phyloP scores from a whole-genome alignment of 208 protist species.

The Leishmania gerbilli region DNA sequence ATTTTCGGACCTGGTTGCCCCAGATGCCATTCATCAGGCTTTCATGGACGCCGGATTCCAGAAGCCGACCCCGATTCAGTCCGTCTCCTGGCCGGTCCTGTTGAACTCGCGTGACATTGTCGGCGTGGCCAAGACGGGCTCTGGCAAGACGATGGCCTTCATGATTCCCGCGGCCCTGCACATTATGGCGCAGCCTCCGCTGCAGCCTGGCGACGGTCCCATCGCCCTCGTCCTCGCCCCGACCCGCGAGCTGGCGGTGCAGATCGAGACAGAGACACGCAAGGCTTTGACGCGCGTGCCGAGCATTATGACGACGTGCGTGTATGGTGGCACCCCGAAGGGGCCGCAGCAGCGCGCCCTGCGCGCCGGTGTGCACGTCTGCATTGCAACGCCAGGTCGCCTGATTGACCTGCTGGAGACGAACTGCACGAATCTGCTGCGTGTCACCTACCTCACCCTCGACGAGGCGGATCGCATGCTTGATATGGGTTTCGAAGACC shows the following conservation, averaged over 20 bases:
- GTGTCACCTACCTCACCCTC: slow-evolving; percentile 97
- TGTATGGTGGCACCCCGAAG: slow-evolving; percentile 88
- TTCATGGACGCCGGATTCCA: slow-evolving; percentile 84
- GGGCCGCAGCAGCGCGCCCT: slow-evolving; percentile 73
- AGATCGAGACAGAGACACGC: slow-evolving; percentile 89
- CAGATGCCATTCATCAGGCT: slow-evolving; percentile 74
- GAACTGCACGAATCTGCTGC: slow-evolving; percentile 94
- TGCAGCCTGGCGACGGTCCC: slow-evolving; percentile 86
- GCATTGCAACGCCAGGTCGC: slow-evolving; percentile 96
- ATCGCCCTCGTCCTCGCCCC: slow-evolving; percentile 90
- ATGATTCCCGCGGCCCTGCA: slow-evolving; percentile 91
- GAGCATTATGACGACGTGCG: slow-evolving; percentile 65
- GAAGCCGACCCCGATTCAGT: slow-evolving; percentile 90
- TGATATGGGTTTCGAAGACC: slow-evolving; percentile 98
- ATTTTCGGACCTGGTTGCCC: slow-evolving; percentile 81
- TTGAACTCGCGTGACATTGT: slow-evolving; percentile 90
- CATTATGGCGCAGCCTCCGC: slow-evolving; percentile 87
- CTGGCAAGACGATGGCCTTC: slow-evolving; percentile 94
- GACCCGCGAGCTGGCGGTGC: slow-evolving; percentile 91
- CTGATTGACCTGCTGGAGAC: slow-evolving; percentile 96
- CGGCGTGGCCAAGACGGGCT: slow-evolving; percentile 89
- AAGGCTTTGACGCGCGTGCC: slow-evolving; percentile 76
- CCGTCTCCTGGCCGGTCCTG: slow-evolving; percentile 85
- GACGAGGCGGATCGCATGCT: slow-evolving; percentile 99
- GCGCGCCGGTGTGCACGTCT: slow-evolving; percentile 78